These are phyloP conservation scores for Usnea hakonensis DNA, from an alignment of 495 filamentous ascomycete genomes.

Conservation along the genomic window DNA sequence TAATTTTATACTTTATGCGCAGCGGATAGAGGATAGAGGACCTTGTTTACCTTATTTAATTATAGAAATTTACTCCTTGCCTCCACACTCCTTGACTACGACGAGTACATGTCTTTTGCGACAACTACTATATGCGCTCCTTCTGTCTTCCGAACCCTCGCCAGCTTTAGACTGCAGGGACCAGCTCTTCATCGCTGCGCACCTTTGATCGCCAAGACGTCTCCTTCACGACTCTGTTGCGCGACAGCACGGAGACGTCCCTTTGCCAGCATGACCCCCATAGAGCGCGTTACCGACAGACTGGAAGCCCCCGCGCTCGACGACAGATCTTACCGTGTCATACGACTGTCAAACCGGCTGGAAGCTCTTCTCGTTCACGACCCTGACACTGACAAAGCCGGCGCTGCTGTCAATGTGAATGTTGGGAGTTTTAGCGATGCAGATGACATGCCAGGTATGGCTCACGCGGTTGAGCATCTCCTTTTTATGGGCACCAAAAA, in stretches of 20 bases:
- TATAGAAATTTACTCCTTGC: too few species aligned
- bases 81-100: too few species aligned
- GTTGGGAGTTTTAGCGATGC: conserved; percentile 92
- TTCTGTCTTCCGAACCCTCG: conserved; percentile 19
- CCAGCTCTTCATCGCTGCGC: neutral
- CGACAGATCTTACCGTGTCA: conserved; percentile 80
- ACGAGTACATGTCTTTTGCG: conserved; percentile 8
- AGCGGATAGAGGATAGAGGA: too few species aligned
- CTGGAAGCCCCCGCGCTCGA: conserved; percentile 85
- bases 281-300: conserved; percentile 65
- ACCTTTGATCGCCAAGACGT: neutral
- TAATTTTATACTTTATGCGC: too few species aligned
- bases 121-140: conserved; percentile 13
- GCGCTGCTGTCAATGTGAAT: conserved; percentile 89
- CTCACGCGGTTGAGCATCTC: conserved; percentile 85
- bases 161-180: conserved; percentile 6
- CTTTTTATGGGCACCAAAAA: conserved; percentile 99
- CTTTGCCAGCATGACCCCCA: conserved; percentile 40
- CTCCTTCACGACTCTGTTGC: neutral
- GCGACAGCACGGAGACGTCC: conserved; percentile 9
- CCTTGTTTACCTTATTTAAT: too few species aligned
- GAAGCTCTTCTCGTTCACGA: conserved; percentile 94
- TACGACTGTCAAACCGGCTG: conserved; percentile 78
- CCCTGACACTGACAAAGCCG: conserved; percentile 91
- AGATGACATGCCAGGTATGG: conserved; percentile 87